These are phyloP conservation scores for Triticum urartu DNA, from an alignment of 176 grass and related monocot species.

Conservation along the genomic window DNA sequence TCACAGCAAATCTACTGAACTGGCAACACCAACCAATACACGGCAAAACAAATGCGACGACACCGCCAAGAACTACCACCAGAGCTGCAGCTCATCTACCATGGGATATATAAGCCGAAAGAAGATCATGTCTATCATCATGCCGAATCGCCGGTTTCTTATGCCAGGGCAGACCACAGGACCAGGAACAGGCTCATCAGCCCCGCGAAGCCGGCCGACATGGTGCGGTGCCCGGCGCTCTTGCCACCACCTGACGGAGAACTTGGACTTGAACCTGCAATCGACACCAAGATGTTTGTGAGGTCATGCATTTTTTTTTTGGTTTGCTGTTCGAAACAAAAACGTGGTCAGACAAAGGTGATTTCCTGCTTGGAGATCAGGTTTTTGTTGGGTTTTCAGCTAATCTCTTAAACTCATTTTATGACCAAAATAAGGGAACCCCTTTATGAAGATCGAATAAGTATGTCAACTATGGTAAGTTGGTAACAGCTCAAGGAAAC, in stretches of 20 bases:
- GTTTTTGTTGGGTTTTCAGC: not conserved
- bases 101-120: not conserved
- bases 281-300: not conserved
- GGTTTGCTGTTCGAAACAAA: not conserved
- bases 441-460: no score
- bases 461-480: no score
- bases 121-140: not conserved
- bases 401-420: not conserved
- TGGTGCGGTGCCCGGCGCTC: conserved; percentile 6
- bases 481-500: no score
- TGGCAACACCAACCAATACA: not conserved
- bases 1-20: not conserved
- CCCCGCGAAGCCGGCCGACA: conserved; percentile 7
- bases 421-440: no score
- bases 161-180: conserved; percentile 43
- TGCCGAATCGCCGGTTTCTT: not conserved
- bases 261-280: conserved; percentile 12
- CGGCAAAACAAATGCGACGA: conserved; percentile 35
- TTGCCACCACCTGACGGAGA: conserved; percentile 23
- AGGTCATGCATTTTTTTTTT: not conserved
- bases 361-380: not conserved
- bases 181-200: conserved; percentile 32
- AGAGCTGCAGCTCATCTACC: conserved; percentile 12
- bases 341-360: not conserved
- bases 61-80: not conserved